Base-by-base conservation (phyloP, 805 yeast genomes). In the Brettanomyces custersianus region DNA sequence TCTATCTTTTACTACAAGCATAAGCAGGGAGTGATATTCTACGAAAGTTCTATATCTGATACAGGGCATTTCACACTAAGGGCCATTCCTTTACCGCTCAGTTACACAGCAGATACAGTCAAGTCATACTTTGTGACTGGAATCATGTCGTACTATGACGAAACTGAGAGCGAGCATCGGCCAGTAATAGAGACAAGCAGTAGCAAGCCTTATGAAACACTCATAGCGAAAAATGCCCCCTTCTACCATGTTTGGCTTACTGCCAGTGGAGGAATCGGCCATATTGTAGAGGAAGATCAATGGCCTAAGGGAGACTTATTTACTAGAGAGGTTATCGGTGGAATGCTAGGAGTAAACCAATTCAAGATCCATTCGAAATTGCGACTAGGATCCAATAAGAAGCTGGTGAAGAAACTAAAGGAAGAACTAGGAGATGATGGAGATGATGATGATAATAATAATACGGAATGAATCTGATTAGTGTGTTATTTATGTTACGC, bases 161-260 rank as follows among this genome's bases (percentile, higher is more conserved):
- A 65, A 35, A 60, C 69, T 51, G 52, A 57, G n/a, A 63, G 60
- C 19, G 13, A 18, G 9, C 55, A 59, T 31, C 49, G 54, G 27
- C 32, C 49, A 2, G 44, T 69, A 6, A 60, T 71, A 12, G 63
- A 66, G 29, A 68, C 75, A 0, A 32, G 55, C 10, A 39, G 41
- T 10, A 42, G 38, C 6, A 32, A 44, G 11, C 47, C 53, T 3
- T 44, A 44, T 33, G 50, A 59, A 22, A 40, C 51, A 4, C 45
- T 54, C 11, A 56, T 71, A 18, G 70, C 72, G 4, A 59, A 63
- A 32, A 70, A 70, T 35, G 67, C 72, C 3, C 70, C 72, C 1
- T 71, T 59, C 43, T 69, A 66, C 46, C 76, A 70, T 44, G 69
- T 65, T 6, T 71, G 77, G 77, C 49, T 66, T 34, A 52, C 53